These are phyloP conservation scores for Ulota crispa DNA, from an alignment of 225 moss, liverwort and hornwort species.

Conservation along the genomic window DNA sequence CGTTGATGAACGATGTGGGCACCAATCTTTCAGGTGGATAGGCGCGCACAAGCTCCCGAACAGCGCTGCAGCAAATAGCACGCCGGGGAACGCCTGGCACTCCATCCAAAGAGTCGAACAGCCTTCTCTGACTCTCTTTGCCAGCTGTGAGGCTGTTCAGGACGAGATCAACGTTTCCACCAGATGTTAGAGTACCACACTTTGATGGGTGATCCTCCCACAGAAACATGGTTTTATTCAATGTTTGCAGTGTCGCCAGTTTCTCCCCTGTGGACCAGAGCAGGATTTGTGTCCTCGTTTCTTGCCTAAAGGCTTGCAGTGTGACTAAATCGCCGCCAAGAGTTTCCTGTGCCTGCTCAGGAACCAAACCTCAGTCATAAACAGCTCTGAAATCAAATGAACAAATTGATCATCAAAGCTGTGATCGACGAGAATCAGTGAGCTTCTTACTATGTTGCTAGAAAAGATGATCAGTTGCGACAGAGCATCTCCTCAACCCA, in stretches of 20 bases:
- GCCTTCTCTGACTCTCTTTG: constrained; percentile 56
- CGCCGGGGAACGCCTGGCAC: constrained; percentile 33
- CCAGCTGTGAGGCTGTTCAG: constrained; percentile 47
- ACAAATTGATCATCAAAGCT: not conserved
- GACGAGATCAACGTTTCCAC: constrained; percentile 28
- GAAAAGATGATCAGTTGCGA: not conserved
- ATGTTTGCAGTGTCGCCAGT: constrained; percentile 35
- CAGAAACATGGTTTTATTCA: constrained; percentile 78
- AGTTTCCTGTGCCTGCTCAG: not conserved
- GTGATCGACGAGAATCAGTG: not conserved
- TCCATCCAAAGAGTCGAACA: constrained; percentile 54
- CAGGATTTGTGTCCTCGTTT: constrained; percentile 38
- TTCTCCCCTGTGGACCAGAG: constrained; percentile 59
- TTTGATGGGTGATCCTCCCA: constrained; percentile 54
- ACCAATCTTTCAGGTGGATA: constrained; percentile 67
- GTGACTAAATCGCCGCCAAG: not conserved
- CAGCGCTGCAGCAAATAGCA: constrained; percentile 62
- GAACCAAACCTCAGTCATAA: not conserved
- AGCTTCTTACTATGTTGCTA: not conserved
- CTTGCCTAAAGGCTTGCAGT: constrained; percentile 4
- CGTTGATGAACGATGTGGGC: constrained; percentile 51
- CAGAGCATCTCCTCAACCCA: not conserved
- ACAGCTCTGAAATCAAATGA: not conserved
- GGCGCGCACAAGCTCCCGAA: constrained; percentile 61
- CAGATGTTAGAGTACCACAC: constrained; percentile 10